A percentile compares a stretch with the other conserved stretches of the same genome.
phyloP scores from a whole-genome alignment of 2,329 filamentous ascomycete genomes.

The Pseudocercospora eumusae region DNA sequence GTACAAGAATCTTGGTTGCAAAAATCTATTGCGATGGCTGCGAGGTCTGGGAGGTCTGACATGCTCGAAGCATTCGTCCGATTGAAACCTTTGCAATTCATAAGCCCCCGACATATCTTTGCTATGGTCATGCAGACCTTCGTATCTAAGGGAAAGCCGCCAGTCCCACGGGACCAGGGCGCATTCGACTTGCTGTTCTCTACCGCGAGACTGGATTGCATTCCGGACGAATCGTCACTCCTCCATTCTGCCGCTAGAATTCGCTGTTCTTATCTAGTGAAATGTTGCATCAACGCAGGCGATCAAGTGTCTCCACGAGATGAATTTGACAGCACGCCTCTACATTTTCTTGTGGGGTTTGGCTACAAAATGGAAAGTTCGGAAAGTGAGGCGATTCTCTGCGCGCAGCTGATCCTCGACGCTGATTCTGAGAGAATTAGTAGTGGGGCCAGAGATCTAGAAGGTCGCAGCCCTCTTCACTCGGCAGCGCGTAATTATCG shows the following conservation, averaged over 20 bases:
- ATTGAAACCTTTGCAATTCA: not conserved
- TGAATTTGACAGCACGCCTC: not conserved
- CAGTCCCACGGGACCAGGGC: not conserved
- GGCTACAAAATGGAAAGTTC: too few species aligned
- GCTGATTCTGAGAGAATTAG: not conserved
- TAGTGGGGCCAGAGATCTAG: not conserved
- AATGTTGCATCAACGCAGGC: not conserved
- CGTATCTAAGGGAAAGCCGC: not conserved
- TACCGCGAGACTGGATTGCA: not conserved
- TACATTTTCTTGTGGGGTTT: not conserved
- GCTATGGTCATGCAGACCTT: not conserved
- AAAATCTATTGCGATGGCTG: not conserved
- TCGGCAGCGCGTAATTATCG: too few species aligned
- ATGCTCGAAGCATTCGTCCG: not conserved
- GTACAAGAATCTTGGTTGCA: too few species aligned
- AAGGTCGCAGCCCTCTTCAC: too few species aligned
- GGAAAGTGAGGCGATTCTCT: not conserved
- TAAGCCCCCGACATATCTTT: not conserved
- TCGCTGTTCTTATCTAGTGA: not conserved
- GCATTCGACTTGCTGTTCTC: not conserved
- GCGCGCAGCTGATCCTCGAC: not conserved
- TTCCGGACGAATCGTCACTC: not conserved
- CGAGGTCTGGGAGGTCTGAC: not conserved
- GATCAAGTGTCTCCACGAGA: not conserved
- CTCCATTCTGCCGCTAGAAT: not conserved